These are phyloP conservation scores for Talaromyces liani DNA, from an alignment of 495 filamentous ascomycete species.

Conservation along the genomic window DNA sequence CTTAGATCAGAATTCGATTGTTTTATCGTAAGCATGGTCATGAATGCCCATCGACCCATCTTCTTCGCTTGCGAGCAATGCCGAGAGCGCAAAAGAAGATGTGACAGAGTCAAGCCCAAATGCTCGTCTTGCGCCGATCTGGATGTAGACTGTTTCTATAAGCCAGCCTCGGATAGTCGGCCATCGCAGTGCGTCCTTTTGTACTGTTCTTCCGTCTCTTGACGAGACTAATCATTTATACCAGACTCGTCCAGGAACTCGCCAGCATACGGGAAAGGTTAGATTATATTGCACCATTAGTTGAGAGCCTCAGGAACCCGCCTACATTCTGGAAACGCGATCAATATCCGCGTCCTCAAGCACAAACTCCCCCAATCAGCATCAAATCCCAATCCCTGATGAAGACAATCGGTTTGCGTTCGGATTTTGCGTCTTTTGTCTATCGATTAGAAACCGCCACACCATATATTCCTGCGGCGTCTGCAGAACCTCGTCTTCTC, in stretches of 20 bases:
- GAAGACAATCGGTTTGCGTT: not conserved
- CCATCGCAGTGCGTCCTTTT: not conserved
- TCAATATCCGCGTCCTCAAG: not conserved
- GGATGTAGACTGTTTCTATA: conserved; percentile 3
- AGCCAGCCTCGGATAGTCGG: not conserved
- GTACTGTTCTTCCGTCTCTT: not conserved
- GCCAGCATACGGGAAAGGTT: conserved; percentile 1
- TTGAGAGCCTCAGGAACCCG: not conserved
- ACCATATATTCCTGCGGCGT: not conserved
- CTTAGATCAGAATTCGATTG: not conserved
- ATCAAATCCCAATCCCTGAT: conserved; percentile 1
- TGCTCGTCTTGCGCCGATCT: not conserved
- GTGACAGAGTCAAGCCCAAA: conserved; percentile 1
- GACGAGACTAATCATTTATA: not conserved
- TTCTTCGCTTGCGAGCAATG: conserved; percentile 3
- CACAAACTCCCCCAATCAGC: not conserved
- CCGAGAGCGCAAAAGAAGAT: conserved; percentile 4
- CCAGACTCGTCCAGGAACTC: not conserved
- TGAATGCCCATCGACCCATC: not conserved
- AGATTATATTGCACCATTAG: conserved; percentile 1
- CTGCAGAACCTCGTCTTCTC: not conserved
- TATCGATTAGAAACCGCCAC: not conserved
- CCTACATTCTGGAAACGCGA: not conserved
- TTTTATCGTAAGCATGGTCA: not conserved
- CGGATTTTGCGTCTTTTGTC: not conserved